Base-by-base conservation (phyloP, 345 rosid genomes). In the Salix viminalis region DNA sequence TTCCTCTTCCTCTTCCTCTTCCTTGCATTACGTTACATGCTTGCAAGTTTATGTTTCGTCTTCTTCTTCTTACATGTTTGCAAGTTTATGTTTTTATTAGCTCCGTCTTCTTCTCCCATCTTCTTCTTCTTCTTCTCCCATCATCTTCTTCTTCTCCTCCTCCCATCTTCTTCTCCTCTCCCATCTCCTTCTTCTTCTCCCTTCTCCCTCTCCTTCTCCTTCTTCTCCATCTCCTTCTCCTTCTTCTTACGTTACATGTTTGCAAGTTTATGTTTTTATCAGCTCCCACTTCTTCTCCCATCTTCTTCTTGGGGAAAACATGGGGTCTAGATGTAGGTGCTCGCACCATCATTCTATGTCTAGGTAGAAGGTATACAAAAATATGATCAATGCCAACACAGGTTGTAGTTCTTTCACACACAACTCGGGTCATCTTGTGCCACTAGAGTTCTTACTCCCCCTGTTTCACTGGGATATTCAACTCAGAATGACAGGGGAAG, bases 151-250 rank as follows among this genome's bases (percentile, higher is more conserved):
- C 30, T 28, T 2, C 30, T 28, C 30, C 30, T 28, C 30, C 28
- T 1, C 30, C 1, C 28, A 1, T 1, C 30, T 28, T 1, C 2
- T 28, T 0, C 2, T 28, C 30, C 2, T 28, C 30, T 26, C 28
- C 28, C 28, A 26, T 26, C 28, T 26, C 1, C 28, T 26, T 26
- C 28, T 26, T 26, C 28, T 26, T 26, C 28, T 26, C 1, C 21
- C 4, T 21, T 7, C 0, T 1, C n/a, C 62, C n/a, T 56, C 30
- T 1, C 0, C n/a, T 1, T 21, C 19, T n/a, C 0, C 26, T 1
- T 56, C 62, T 56, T 56, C 30, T 1, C 0, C n/a, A 1, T 21
- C 19, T n/a, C 0, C 26, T 1, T 21, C 19, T 2, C 2, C 62
- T 4, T 56, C 62, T 56, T 56, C 26, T 56, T n/a, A 21, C 23